Base-by-base conservation (phyloP, 2,329 filamentous ascomycete genomes). In the Verticillium nonalfalfae region DNA sequence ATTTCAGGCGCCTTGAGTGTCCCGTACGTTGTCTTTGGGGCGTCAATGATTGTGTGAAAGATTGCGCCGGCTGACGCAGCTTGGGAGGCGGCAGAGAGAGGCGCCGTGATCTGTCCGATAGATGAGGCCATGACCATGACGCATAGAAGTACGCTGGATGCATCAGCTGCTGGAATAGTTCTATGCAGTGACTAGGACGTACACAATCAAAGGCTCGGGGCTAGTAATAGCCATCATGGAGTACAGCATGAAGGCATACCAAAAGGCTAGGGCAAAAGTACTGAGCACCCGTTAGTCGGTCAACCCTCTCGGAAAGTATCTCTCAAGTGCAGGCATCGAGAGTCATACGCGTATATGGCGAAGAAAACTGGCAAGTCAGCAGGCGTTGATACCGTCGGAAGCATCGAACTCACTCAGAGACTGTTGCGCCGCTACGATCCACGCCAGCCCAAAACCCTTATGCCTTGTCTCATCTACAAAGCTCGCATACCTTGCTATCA, bases 241-340 rank as follows among this genome's bases (percentile, higher is more conserved):
- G 45, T 65, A 68, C 52, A 52, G 21, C 45, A 52, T 52, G 18
- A 52, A 52, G 9, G 77, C 78, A 59, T 75, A 79, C 76, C 77
- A 80, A 60, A 80, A 80, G 1, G 73, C 71, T 1, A 80, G 65
- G 1, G 74, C 75, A 59, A 79, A 78, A 0, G 73, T 71, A 2
- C 71, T 69, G 18, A 72, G 71, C 1, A 72, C 18, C 18, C 4
- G 45, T 52, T 18, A 61, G 60, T 40, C 4, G 50, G 35, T 11
- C 13, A 15, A 5, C 9, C 10, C 11, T 21, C 10, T 26, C 2
- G 21, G 21, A 13, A 31, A 45, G 35, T 15, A 0, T 31, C 26
- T 31, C 26, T 31, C 26, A 31, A 5, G 11, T 13, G 9, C 9
- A 21, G 15, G 13, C 33, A n/a, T 33, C 21, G 1, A 10, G 14